Evolutionary conservation across 2,329 filamentous ascomycete genomes (phyloP), one percentile per base, ranked within the genome.

Genomic region (Aspergillus quadrilineatus): DNA sequence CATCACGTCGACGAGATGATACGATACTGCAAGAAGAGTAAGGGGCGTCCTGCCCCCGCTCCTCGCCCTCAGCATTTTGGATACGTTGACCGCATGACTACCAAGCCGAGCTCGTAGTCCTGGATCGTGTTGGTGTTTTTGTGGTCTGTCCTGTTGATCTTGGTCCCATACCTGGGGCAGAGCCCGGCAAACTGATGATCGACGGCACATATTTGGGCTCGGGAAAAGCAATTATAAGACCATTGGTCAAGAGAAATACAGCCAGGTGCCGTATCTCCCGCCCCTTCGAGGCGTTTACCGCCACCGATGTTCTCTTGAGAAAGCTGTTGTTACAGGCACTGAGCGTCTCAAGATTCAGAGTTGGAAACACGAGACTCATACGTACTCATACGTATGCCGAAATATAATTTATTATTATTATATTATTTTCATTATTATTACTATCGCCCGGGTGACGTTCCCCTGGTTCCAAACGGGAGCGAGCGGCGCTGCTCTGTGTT

Each of bases 401-500:
- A 22, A 3, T 22, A 22, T 28, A 5, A 28, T 28, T 28, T 28
- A 28, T 28, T 28, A 28, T 28, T 28, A 6, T 28, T 28, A 6
- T 28, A 28, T 28, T 26, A 26, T 26, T 26, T 26, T 4, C 26
- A 26, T 26, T 26, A 43, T 30, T 49, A 53, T 39, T n/a, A 39
- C 6, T 51, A 53, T 54, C 55, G 62, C 39, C 57, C 57, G 52
- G 58, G 56, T 57, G 61, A 61, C 55, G 51, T 55, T 28, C 44
- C 29, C 52, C 32, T 34, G 26, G 44, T 47, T 46, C 39, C 53
- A 55, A 34, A 49, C 15, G 17, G 17, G 22, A 50, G 36, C 10
- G 22, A 47, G 43, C 41, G 50, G 50, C 48, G 26, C n/a, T 42
- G 48, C 32, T n/a, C 32, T 53, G 37, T 47, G 32, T 47, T 28